Conservation (phyloP, 495 filamentous ascomycete genomes). For the Echria macrotheca region DNA sequence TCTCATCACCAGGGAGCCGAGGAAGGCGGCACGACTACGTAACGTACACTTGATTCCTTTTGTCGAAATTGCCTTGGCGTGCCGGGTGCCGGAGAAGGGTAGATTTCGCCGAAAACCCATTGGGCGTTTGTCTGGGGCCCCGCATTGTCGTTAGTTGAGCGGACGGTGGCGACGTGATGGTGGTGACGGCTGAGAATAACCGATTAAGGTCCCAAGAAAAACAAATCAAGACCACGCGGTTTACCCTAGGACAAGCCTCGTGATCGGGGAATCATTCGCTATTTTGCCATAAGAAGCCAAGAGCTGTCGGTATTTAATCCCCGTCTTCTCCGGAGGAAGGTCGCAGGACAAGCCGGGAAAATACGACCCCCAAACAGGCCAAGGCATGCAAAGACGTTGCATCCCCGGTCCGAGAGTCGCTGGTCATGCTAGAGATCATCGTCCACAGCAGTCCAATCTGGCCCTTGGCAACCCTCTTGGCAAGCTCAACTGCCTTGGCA, state of each 20-base stretch:
- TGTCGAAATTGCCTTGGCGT: slow-evolving; percentile 6
- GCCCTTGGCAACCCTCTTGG: no score
- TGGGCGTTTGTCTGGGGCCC: background rate
- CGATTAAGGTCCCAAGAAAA: background rate
- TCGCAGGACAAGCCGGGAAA: slow-evolving; percentile 11
- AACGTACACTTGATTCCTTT: background rate
- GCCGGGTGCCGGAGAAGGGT: background rate
- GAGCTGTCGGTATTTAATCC: slow-evolving; percentile 5
- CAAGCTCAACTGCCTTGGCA: no score
- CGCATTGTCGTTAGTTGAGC: slow-evolving; percentile 5
- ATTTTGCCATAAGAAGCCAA: slow-evolving; percentile 10
- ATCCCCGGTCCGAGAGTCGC: background rate
- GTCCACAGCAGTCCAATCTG: no score
- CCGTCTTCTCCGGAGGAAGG: background rate
- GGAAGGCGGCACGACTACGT: background rate
- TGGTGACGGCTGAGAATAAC: background rate
- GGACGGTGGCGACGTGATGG: background rate
- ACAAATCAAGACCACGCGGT: background rate
- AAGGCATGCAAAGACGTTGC: background rate
- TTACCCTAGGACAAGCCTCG: background rate
- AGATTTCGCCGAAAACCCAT: background rate
- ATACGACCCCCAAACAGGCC: background rate
- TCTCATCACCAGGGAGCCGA: background rate
- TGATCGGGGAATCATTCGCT: background rate
- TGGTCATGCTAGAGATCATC: no score